Base-by-base conservation (phyloP, 495 filamentous ascomycete genomes). In the Lentithecium fluviatile region DNA sequence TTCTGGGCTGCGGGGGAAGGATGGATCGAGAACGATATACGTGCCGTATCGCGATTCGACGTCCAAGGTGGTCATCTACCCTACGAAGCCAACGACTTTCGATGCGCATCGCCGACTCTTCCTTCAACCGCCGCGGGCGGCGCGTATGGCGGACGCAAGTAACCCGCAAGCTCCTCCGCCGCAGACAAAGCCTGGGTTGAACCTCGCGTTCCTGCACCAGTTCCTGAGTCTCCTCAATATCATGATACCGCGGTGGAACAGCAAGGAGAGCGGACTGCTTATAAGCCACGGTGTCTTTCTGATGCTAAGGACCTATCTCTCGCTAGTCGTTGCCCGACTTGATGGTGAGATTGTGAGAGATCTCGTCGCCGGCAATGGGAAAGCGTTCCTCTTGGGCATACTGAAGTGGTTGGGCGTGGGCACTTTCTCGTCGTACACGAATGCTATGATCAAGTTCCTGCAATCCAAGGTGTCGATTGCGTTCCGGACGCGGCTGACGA, bases 391-490 rank as follows among this genome's bases (percentile, higher is more conserved):
- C 21, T 90, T 86, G 87, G 95, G 95, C 21, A 85, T 99, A 54
- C 69, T 87, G 48, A 96, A 97, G 74, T 90, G 88, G 87, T 82
- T 84, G 60, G 84, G 85, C 21, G 83, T 90, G 45, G 83, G 85
- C 43, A 81, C 80, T 40, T 82, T 96, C 64, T 89, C 89, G 17
- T 91, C 89, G 0, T 95, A 95, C 70, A 95, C 90, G 37, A 97
- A 97, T 71, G 89, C 91, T 37, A 93, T 91, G 86, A 97, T 99
- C 75, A 97, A 97, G 74, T 99, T 91, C 75, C 82, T 99, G 53
- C 93, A 99, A 71, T 89, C 89, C 48, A 99, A 99, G 78, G 89
- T 97, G 47, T 95, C 92, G 13, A 99, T 99, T 57, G 90, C 95
- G 45, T 99, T 99, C 81, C 89, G 95, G 36, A 99, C 95, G 7